Base-by-base conservation (phyloP, 2,329 filamentous ascomycete species). In the Verticillium nubilum region DNA sequence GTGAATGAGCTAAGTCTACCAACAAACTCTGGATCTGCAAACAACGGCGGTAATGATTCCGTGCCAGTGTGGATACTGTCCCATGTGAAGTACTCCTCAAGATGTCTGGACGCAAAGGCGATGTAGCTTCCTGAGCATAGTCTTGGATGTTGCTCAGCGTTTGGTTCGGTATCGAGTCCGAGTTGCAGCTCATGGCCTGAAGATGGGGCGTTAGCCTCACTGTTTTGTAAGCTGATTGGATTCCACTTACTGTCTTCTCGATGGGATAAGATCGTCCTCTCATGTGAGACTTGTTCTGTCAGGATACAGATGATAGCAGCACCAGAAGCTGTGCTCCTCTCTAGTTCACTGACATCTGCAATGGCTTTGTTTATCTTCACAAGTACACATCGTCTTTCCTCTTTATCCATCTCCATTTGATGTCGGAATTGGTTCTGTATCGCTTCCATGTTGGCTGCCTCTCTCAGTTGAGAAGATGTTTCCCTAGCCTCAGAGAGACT, bases 1-100 rank as follows among this genome's bases (percentile, higher is more conserved):
- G 61, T 63, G 29, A 63, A 64, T 13, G 19, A 23, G n/a, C 35
- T 53, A 1, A 63, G 63, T 13, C 58, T 57, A 7, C 31, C 31
- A 5, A 61, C 57, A 23, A 64, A 64, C 5, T 27, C 35, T 54
- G 58, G 15, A 26, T 64, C 59, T 3, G 58, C 62, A 15, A 59
- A 53, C 7, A 59, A 23, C 9, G 54, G 59, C 6, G 5, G 27
- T 6, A 19, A 2, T 15, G 27, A 7, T 1, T 59, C 54, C 2
- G n/a, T 5, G 10, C 23, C 42, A 15, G 56, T 58, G 42, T 58
- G 27, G 3, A 62, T 59, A 5, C 59, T 58, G 7, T 60, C 59
- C 59, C 61, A 60, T 2, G 53, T 29, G 29, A 61, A 64, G 52
- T 60, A 64, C 6, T 63, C 59, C 47, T 64, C 62, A 13, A 62